Base-by-base conservation (phyloP, 2,329 filamentous ascomycete species). In the Cladosporium sp. region DNA sequence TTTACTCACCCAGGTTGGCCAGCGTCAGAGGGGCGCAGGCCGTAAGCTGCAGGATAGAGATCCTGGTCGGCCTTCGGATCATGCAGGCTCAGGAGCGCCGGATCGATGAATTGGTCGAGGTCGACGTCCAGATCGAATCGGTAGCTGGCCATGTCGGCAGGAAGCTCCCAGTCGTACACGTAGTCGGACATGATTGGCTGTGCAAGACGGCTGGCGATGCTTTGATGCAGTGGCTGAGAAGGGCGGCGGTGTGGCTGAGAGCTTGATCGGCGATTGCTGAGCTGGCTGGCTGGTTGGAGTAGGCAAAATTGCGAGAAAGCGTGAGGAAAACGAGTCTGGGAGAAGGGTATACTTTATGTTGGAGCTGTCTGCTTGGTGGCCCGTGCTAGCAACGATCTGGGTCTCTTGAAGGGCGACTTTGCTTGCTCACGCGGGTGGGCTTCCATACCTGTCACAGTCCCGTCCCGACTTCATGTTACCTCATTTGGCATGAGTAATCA, bases 401-500 rank as follows among this genome's bases (percentile, higher is more conserved):
- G n/a, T n/a, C n/a, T n/a, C n/a, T n/a, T n/a, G 41, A 47, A 47
- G 41, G 41, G 41, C n/a, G 41, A 24, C n/a, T 21, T 47, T 11
- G 8, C 41, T 47, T 11, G 8, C 41, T 24, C 41, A 47, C n/a
- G 41, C 41, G 7, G 1, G n/a, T 8, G 14, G 2, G 18, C 3
- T 12, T 47, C 4, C 41, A 11, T 21, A 12, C 8, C 41, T 44
- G 6, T n/a, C 10, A 44, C n/a, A 7, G 21, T 12, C 5, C 3
- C n/a, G 3, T 12, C n/a, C 7, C 10, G 3, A 18, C 18, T 26
- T 14, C 2, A 52, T 52, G 24, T 28, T 52, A 24, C 24, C 15
- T 52, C 24, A 55, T 18, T 11, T 2, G n/a, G 18, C 30, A 14
- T n/a, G 18, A 10, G 18, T 14, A 3, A 15, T 65, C 26, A 78